Percentiles rank a stretch among this genome's conserved stretches.
Conservation (phyloP, 345 rosid species). For the Iberis pinnata region DNA sequence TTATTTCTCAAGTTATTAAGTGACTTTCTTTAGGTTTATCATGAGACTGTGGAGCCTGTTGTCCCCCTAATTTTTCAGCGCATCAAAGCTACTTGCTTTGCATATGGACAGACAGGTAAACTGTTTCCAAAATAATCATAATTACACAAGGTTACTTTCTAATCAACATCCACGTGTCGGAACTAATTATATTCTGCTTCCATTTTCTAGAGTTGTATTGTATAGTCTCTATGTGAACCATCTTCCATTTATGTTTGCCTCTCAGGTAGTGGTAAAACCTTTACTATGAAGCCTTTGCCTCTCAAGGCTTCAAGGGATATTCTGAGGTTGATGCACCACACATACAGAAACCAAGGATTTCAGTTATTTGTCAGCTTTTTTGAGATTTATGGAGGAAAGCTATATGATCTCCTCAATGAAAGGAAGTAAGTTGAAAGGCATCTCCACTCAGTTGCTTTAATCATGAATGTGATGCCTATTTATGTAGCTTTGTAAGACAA, state of each 20-base stretch:
- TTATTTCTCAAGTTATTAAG: not conserved
- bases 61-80: constrained; percentile 86
- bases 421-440: constrained; percentile 87
- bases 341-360: constrained; percentile 75
- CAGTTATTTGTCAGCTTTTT: constrained; percentile 95
- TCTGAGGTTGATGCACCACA: constrained; percentile 79
- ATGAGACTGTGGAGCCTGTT: constrained; percentile 83
- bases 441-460: too few species aligned
- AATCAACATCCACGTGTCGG: too few species aligned
- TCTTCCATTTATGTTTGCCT: too few species aligned
- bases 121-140: too few species aligned
- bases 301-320: constrained; percentile 79
- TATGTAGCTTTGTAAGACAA: too few species aligned
- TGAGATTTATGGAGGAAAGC: constrained; percentile 97
- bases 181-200: too few species aligned
- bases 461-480: too few species aligned
- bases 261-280: constrained; percentile 97
- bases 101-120: constrained; percentile 98
- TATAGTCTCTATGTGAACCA: too few species aligned
- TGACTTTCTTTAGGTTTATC: constrained; percentile 52
- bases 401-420: constrained; percentile 83
- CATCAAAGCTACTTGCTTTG: constrained; percentile 99
- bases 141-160: too few species aligned
- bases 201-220: too few species aligned
- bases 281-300: constrained; percentile 97